Conservation (phyloP, 192 early-diverging fungal species). For the Coemansia guatemalensis region DNA sequence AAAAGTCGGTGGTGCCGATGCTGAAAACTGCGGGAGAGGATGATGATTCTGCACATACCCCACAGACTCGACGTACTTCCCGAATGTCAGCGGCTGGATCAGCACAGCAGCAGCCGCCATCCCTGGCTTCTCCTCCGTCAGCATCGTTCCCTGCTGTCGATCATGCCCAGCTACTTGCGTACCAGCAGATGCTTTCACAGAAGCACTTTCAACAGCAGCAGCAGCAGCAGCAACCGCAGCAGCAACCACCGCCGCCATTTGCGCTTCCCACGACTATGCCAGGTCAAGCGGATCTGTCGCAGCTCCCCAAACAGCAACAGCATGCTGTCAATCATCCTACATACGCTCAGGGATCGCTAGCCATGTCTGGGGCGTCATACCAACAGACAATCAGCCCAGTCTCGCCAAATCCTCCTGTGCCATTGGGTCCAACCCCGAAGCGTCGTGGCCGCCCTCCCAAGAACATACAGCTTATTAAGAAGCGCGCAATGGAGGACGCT, state of each 20-base stretch:
- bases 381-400: background rate
- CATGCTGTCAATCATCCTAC: background rate
- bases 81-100: conserved; percentile 4
- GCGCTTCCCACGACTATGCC: conserved; percentile 1
- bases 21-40: background rate
- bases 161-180: conserved; percentile 29
- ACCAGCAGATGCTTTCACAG: conserved; percentile 41
- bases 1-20: conserved; percentile 18
- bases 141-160: conserved; percentile 2
- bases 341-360: background rate
- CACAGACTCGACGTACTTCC: conserved; percentile 38
- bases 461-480: conserved; percentile 50
- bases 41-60: conserved; percentile 10
- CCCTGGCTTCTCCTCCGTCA: conserved; percentile 6
- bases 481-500: conserved; percentile 47
- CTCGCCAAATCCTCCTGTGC: conserved; percentile 5
- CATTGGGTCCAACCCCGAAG: conserved; percentile 15
- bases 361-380: background rate
- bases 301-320: background rate
- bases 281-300: conserved; percentile 15
- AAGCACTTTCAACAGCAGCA: conserved; percentile 15
- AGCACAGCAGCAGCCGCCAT: background rate
- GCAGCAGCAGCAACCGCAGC: conserved; percentile 5
- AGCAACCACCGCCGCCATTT: background rate
- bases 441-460: conserved; percentile 50